phyloP scores from a whole-genome alignment of 108 stramenopile species.

The Cyclotella kingstonii region DNA sequence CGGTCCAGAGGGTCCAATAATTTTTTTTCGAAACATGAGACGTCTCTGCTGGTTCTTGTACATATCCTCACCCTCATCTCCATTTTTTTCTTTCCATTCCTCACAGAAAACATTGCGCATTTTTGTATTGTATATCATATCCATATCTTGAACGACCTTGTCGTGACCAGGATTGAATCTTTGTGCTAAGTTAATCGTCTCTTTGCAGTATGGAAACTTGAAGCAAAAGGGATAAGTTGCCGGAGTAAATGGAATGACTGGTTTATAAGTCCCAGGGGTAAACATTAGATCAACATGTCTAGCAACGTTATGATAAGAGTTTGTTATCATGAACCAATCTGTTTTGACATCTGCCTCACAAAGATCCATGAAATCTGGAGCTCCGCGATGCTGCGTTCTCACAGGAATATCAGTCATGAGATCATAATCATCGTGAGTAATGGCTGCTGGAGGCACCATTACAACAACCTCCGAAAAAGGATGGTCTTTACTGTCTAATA shows the following conservation, averaged over 20 bases:
- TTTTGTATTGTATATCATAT: conserved; percentile 53
- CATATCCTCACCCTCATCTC: conserved; percentile 53
- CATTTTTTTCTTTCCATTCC: conserved; percentile 54
- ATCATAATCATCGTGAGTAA: conserved; percentile 49
- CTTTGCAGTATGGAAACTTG: conserved; percentile 58
- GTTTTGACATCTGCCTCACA: conserved; percentile 62
- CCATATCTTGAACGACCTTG: conserved; percentile 45
- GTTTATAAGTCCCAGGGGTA: conserved; percentile 52
- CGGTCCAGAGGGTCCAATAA: conserved; percentile 56
- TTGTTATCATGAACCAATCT: conserved; percentile 72
- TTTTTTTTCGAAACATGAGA: conserved; percentile 51
- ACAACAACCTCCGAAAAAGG: conserved; percentile 63
- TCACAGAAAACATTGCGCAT: conserved; percentile 50
- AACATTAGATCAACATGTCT: conserved; percentile 66
- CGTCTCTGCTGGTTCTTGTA: conserved; percentile 51
- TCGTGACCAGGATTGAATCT: conserved; percentile 54
- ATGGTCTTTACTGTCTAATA: conserved; percentile 59
- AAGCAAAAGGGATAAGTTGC: conserved; percentile 58
- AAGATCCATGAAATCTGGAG: conserved; percentile 61
- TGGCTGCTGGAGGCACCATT: conserved; percentile 50
- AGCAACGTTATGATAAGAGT: conserved; percentile 65
- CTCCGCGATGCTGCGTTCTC: conserved; percentile 46
- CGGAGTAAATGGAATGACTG: conserved; percentile 58
- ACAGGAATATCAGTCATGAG: conserved; percentile 47
- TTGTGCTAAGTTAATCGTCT: conserved; percentile 54